Percentiles rank a stretch among this genome's conserved stretches.
These are phyloP conservation scores for Epichloe brachyelytri DNA, from an alignment of 2,329 filamentous ascomycete genomes.

Conservation along the genomic window DNA sequence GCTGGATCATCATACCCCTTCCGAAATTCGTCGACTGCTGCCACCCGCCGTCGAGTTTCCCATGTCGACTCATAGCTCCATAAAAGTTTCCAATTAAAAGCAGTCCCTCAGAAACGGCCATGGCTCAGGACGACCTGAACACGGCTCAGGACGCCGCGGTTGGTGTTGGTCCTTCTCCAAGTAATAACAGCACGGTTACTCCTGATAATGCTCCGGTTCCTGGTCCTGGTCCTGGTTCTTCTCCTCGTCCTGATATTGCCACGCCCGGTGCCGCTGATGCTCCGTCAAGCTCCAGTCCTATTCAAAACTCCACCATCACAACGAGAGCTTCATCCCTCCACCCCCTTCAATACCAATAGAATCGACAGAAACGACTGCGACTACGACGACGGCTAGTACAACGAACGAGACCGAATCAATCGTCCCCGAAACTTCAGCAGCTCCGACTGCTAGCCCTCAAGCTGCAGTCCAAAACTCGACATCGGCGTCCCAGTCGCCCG, in stretches of 20 bases:
- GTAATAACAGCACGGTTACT: slow-evolving; percentile 11
- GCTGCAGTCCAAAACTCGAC: slow-evolving; percentile 2
- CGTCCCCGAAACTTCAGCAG: background rate
- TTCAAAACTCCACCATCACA: slow-evolving; percentile 1
- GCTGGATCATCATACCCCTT: slow-evolving; percentile 2
- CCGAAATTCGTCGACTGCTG: slow-evolving; percentile 2
- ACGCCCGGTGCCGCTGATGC: slow-evolving; percentile 8
- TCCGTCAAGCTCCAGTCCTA: slow-evolving; percentile 1
- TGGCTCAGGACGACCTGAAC: slow-evolving; percentile 17
- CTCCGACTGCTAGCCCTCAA: slow-evolving; percentile 1
- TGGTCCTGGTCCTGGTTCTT: slow-evolving; percentile 4
- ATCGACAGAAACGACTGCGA: background rate
- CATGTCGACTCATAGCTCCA: slow-evolving; percentile 22
- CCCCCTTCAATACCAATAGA: slow-evolving; percentile 2
- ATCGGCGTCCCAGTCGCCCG: slow-evolving; percentile 7
- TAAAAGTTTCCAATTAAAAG: slow-evolving; percentile 25
- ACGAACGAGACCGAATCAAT: background rate
- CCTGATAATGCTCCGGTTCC: slow-evolving; percentile 9
- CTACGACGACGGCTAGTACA: background rate
- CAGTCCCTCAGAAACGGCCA: slow-evolving; percentile 7
- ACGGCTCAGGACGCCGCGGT: slow-evolving; percentile 17
- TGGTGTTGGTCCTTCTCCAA: slow-evolving; percentile 14
- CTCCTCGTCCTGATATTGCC: slow-evolving; percentile 1
- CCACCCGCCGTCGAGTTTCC: slow-evolving; percentile 12
- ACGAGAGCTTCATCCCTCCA: slow-evolving; percentile 2